Evolutionary conservation across 2,329 filamentous ascomycete genomes (phyloP).

Genomic region (Neopestalotiopsis clavispora): DNA sequence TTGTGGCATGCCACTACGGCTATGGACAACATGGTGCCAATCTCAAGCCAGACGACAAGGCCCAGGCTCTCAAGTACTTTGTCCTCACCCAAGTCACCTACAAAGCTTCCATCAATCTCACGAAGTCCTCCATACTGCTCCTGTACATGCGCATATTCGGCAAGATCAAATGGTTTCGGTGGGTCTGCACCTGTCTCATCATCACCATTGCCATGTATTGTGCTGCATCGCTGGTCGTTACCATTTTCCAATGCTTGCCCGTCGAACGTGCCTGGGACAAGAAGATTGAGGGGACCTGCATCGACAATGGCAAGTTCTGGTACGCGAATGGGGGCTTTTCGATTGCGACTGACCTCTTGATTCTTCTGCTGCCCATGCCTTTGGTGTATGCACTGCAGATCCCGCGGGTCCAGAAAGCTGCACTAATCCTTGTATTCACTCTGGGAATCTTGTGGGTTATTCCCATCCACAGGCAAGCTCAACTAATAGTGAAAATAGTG

Average conservation of each 20-base stretch:
- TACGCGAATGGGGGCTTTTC: slow-evolving; percentile 47
- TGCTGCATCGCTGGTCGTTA: slow-evolving; percentile 31
- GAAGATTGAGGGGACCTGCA: slow-evolving; percentile 33
- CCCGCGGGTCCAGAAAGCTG: slow-evolving; percentile 41
- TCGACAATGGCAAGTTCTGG: slow-evolving; percentile 45
- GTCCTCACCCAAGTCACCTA: slow-evolving; percentile 39
- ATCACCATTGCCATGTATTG: slow-evolving; percentile 31
- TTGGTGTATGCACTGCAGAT: slow-evolving; percentile 44
- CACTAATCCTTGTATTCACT: slow-evolving; percentile 44
- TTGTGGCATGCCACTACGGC: slow-evolving; percentile 33
- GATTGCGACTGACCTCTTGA: slow-evolving; percentile 45
- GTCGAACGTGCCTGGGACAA: slow-evolving; percentile 35
- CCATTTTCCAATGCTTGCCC: slow-evolving; percentile 38
- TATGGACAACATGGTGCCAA: slow-evolving; percentile 32
- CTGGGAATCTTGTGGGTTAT: slow-evolving; percentile 45
- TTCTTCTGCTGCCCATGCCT: slow-evolving; percentile 45
- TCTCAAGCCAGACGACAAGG: slow-evolving; percentile 25
- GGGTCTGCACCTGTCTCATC: slow-evolving; percentile 31
- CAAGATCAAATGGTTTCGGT: slow-evolving; percentile 34
- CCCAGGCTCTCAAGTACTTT: slow-evolving; percentile 35
- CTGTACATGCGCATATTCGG: slow-evolving; percentile 39
- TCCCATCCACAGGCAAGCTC: background rate
- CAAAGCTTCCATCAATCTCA: slow-evolving; percentile 38
- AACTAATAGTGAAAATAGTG: slow-evolving; percentile 22
- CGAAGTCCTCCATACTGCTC: slow-evolving; percentile 37